Evolutionary conservation across 495 filamentous ascomycete genomes (phyloP), one percentile per base, ranked within the genome.

Genomic region (Cudoniella acicularis): DNA sequence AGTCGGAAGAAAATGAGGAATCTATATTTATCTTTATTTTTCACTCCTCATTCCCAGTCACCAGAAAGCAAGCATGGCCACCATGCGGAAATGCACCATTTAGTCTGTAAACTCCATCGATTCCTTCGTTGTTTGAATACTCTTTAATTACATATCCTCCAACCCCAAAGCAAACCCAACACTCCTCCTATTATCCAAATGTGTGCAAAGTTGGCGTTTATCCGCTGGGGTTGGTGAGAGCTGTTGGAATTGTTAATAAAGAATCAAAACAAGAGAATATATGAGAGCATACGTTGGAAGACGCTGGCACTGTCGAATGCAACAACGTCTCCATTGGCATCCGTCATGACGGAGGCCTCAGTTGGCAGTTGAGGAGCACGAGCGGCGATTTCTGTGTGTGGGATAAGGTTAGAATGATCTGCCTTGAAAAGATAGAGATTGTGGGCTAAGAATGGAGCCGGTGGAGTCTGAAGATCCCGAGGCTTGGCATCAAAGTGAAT

Each of bases 291-390:
- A 67, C 64, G 54, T 48, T 51, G 57, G 46, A 68, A 63, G 1
- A 68, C 65, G 11, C 40, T 16, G 10, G 68, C 60, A 21, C 67
- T 41, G 49, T 66, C 59, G 56, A 73, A 73, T 27, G 61, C 58
- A 46, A 73, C 59, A 46, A 71, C 66, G 3, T 68, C 62, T 42
- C 68, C 70, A 36, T 58, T 52, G 22, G 60, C 59, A 45, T 65
- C 56, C 10, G 60, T 64, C 58, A 71, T 67, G 47, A 58, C 54
- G 23, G 64, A 27, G 3, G 58, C 64, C 25, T 67, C 64, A 20
- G 60, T 18, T 3, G 43, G 22, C 21, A 42, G 24, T 48, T 41
- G 47, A 11, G 56, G 24, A 17, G 49, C 57, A 18, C 56, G 56
- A 45, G 56, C 58, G 6, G 43, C n/a, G 48, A 57, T 49, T 24